Conservation (phyloP, 495 filamentous ascomycete species). For the Aspergillus affinis region DNA sequence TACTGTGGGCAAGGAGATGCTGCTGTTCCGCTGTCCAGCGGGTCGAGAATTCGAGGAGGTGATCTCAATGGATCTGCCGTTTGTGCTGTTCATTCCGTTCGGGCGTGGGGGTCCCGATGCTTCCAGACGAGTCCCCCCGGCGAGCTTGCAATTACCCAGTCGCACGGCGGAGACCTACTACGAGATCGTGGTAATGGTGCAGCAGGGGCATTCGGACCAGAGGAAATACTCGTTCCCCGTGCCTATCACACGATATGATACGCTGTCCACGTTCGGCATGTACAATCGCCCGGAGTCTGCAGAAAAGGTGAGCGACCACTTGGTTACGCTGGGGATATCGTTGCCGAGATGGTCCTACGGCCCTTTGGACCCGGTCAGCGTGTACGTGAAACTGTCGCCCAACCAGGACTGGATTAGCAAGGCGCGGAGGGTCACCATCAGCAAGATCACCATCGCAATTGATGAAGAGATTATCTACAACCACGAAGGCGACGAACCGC, state of each 20-base stretch:
- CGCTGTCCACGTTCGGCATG: conserved; percentile 97
- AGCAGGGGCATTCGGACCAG: conserved; percentile 82
- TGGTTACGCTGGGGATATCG: conserved; percentile 88
- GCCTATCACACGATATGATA: conserved; percentile 90
- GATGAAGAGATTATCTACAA: conserved; percentile 98
- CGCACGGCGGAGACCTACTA: conserved; percentile 95
- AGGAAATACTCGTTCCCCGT: conserved; percentile 91
- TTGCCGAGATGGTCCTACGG: conserved; percentile 96
- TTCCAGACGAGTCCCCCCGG: conserved; percentile 84
- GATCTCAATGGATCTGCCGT: conserved; percentile 95
- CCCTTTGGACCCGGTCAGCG: conserved; percentile 89
- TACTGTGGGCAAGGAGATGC: conserved; percentile 92
- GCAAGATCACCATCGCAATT: conserved; percentile 88
- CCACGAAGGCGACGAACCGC: conserved; percentile 95
- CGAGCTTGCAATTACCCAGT: conserved; percentile 85
- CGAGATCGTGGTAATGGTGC: conserved; percentile 92
- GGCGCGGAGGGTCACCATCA: conserved; percentile 88
- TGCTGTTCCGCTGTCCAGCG: conserved; percentile 80
- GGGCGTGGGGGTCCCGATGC: conserved; percentile 85
- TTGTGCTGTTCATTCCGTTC: conserved; percentile 95
- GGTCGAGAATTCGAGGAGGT: conserved; percentile 85
- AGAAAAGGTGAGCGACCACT: conserved; percentile 79
- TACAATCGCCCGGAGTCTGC: conserved; percentile 93
- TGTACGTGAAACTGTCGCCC: conserved; percentile 89
- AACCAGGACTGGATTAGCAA: conserved; percentile 90